phyloP scores from a whole-genome alignment of 805 yeast species.

The Lachancea nothofagi region DNA sequence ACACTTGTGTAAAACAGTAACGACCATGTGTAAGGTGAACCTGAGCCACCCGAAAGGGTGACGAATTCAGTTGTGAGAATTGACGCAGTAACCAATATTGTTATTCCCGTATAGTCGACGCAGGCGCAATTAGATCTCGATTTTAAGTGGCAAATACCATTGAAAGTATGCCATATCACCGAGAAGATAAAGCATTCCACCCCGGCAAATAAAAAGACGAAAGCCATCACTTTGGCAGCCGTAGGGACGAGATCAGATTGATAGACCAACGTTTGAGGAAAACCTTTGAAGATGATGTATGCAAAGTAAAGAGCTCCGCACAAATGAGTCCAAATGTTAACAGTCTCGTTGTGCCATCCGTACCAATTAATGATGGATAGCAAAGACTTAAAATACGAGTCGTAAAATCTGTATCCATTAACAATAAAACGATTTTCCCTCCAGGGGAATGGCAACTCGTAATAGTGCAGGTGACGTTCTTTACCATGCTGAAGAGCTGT shows the following conservation, averaged over 20 bases:
- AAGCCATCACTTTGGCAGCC: conserved; percentile 40
- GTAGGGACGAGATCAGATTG: conserved; percentile 39
- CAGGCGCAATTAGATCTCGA: conserved; percentile 79
- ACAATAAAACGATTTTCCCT: conserved; percentile 83
- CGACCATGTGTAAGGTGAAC: conserved; percentile 25
- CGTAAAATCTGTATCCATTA: conserved; percentile 78
- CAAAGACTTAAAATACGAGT: conserved; percentile 54
- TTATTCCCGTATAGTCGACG: conserved; percentile 91
- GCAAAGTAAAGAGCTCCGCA: conserved; percentile 57
- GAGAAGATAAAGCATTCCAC: conserved; percentile 74
- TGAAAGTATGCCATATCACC: conserved; percentile 86
- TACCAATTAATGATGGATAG: conserved; percentile 47
- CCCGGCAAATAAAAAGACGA: conserved; percentile 64
- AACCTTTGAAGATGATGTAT: conserved; percentile 53
- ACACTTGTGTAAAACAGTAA: conserved; percentile 45
- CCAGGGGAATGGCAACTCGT: conserved; percentile 89
- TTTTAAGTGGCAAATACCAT: conserved; percentile 59
- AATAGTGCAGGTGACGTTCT: conserved; percentile 58
- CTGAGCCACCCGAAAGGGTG: conserved; percentile 46
- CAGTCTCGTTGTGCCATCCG: conserved; percentile 74
- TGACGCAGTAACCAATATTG: conserved; percentile 83
- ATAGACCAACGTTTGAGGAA: conserved; percentile 56
- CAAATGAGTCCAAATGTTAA: conserved; percentile 91
- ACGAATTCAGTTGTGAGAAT: conserved; percentile 82
- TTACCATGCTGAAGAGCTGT: conserved; percentile 41